Evolutionary conservation across 2,329 filamentous ascomycete genomes (phyloP), one percentile per base, ranked within the genome.

Genomic region (Gaeumannomyces sp.): DNA sequence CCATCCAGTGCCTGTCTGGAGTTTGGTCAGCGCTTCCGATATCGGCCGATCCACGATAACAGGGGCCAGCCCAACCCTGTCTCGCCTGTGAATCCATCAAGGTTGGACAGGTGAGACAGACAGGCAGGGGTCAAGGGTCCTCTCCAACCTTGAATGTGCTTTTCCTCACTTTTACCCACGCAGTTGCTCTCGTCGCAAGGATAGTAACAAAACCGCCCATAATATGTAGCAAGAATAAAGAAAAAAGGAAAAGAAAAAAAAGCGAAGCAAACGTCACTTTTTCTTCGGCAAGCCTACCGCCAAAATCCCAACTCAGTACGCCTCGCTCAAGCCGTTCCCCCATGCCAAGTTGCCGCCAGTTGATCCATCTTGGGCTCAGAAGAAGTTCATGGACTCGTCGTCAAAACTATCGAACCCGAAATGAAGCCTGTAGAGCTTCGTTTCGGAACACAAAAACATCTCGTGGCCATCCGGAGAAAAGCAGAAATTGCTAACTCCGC

Each of bases 371-470:
- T 25, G 22, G 45, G 45, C 45, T 60, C 22, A 60, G 31, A 60
- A 31, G n/a, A 60, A 60, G 22, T 60, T 60, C 59, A 60, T 60
- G 14, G 31, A 22, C 13, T 60, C 59, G 16, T 60, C 31, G 14
- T 38, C 59, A 10, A 16, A 22, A n/a, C 63, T 25, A n/a, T 60
- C 59, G 4, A 16, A 22, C 1, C 64, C 64, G 19, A 82, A 66
- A 62, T 76, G 73, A 27, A 81, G 69, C 64, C 73, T 73, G 77
- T 78, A 84, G 19, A 84, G 69, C 61, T 71, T 76, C 67, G 79
- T 75, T 66, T 81, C 80, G 5, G 81, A 78, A 63, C 82, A 77
- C 14, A 83, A 68, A 65, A 83, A 82, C 60, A 83, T 64, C 68
- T 79, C 79, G n/a, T 10, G 45, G 45, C 74, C 74, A 4, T 72